Evolutionary conservation across 2,329 filamentous ascomycete species (phyloP).

Genomic region (Pestalotiopsis sp.): DNA sequence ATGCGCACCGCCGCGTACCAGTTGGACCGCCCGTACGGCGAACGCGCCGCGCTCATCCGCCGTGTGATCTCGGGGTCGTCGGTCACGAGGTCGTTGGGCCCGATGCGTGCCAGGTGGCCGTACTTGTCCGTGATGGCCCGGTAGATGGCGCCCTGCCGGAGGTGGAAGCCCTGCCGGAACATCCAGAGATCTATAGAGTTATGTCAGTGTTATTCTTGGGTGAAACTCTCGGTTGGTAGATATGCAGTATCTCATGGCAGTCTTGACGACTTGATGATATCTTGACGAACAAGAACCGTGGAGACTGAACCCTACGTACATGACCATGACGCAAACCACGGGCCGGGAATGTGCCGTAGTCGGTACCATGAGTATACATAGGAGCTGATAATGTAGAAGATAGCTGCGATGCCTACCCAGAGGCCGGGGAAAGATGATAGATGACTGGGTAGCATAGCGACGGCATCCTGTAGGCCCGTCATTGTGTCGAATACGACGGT

Average conservation of each 20-base stretch:
- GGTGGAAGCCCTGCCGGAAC: neutral
- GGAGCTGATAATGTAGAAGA: neutral
- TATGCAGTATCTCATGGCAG: no score
- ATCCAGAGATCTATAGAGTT: neutral
- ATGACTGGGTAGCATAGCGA: neutral
- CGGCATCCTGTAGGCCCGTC: neutral
- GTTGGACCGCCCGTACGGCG: constrained; percentile 8
- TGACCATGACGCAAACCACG: neutral
- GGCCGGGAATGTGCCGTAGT: neutral
- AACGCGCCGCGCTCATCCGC: constrained; percentile 9
- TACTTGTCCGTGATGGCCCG: neutral
- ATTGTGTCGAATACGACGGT: neutral
- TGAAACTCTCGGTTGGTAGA: no score
- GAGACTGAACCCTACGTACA: neutral
- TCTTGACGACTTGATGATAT: neutral
- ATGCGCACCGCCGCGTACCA: constrained; percentile 10
- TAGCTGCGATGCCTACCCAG: neutral
- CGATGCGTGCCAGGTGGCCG: constrained; percentile 4
- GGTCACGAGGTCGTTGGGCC: constrained; percentile 11
- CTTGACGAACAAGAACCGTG: neutral
- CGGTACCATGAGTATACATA: neutral
- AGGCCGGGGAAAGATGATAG: neutral
- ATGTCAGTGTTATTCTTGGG: neutral
- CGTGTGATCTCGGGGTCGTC: constrained; percentile 11
- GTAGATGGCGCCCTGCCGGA: neutral